Percentiles rank a stretch among this genome's conserved stretches.
phyloP scores from a whole-genome alignment of 768 basidiomycete species.

The Asterophora parasitica region DNA sequence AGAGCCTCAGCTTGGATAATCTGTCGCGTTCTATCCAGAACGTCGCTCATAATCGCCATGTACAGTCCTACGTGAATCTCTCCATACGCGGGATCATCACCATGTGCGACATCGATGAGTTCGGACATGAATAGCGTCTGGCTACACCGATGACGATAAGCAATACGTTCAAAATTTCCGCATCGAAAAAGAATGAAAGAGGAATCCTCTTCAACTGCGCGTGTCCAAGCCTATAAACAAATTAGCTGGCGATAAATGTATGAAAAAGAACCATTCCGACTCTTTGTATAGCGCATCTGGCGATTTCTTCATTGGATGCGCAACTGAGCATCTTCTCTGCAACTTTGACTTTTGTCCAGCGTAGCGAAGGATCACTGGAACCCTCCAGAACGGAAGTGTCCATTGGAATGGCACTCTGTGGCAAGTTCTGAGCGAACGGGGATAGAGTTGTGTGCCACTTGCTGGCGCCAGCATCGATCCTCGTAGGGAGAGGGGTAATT shows the following conservation, averaged over 20 bases:
- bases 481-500: too few species aligned
- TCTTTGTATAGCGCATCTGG: too few species aligned
- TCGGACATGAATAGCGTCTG: conserved; percentile 18
- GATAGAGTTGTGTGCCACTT: too few species aligned
- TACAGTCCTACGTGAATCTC: conserved; percentile 16
- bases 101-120: conserved; percentile 10
- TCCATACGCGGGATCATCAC: conserved; percentile 12
- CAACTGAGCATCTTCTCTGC: too few species aligned
- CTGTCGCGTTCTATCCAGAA: conserved; percentile 9
- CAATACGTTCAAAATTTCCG: conserved; percentile 17
- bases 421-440: too few species aligned
- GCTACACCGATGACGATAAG: conserved; percentile 15
- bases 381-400: too few species aligned
- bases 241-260: background rate
- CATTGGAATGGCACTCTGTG: too few species aligned
- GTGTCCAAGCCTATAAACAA: conserved; percentile 13
- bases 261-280: too few species aligned
- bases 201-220: conserved; percentile 10
- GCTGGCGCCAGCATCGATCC: too few species aligned
- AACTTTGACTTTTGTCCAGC: too few species aligned
- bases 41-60: conserved; percentile 15
- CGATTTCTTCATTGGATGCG: too few species aligned
- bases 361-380: too few species aligned
- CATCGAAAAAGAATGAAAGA: conserved; percentile 17
- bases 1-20: background rate